phyloP scores from a whole-genome alignment of 179 eudicot genomes.

The Spergularia azorica region DNA sequence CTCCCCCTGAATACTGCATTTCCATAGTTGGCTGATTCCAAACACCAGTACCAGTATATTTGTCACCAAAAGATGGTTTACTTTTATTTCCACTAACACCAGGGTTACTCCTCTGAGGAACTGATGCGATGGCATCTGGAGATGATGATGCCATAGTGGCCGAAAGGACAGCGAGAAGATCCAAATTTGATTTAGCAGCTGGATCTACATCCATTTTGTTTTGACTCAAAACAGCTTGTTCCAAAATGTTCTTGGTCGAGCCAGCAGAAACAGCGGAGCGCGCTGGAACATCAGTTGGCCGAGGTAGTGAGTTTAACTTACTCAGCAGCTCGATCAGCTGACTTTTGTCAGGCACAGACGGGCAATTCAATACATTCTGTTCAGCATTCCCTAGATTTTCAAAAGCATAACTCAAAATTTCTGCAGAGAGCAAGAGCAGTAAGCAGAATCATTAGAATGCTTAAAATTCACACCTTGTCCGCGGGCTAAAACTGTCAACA shows the following conservation, averaged over 20 bases:
- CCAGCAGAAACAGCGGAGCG: constrained; percentile 28
- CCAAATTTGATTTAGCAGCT: constrained; percentile 50
- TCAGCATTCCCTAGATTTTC: constrained; percentile 49
- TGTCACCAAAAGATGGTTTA: constrained; percentile 34
- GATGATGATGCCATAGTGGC: constrained; percentile 40
- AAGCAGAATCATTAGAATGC: not conserved
- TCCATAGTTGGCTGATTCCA: constrained; percentile 33
- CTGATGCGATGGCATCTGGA: constrained; percentile 34
- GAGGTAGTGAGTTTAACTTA: constrained; percentile 61
- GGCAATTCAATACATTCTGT: constrained; percentile 36
- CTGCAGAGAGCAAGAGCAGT: not conserved
- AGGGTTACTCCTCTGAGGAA: constrained; percentile 40
- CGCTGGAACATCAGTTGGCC: constrained; percentile 41
- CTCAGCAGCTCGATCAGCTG: constrained; percentile 68
- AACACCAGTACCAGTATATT: constrained; percentile 30
- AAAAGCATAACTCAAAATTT: constrained; percentile 9
- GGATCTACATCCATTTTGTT: constrained; percentile 32
- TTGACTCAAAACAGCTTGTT: constrained; percentile 41
- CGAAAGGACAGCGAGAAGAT: constrained; percentile 51
- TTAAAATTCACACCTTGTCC: constrained; percentile 55
- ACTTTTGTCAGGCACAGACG: constrained; percentile 51
- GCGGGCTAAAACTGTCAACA: constrained; percentile 60
- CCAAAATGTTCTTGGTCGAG: constrained; percentile 26
- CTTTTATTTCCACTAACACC: constrained; percentile 33
- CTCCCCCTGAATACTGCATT: constrained; percentile 36